Base-by-base conservation (phyloP, 2,329 filamentous ascomycete genomes). In the Microsporum ferrugineum region DNA sequence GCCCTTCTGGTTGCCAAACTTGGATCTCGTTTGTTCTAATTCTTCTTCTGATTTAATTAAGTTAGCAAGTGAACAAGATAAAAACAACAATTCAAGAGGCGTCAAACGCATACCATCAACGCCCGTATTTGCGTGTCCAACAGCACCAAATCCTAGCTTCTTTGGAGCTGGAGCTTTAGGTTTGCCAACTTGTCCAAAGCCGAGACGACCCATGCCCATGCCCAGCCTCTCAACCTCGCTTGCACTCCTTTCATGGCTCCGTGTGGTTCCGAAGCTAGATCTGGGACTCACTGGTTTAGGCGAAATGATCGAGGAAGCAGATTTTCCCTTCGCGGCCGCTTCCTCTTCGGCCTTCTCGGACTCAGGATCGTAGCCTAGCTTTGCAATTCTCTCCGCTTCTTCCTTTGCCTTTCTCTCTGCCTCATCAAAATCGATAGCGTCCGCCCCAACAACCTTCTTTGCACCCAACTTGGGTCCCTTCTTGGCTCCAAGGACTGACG, bases 321-420 rank as follows among this genome's bases (percentile, higher is more conserved):
- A 79, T 10, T 79, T 72, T 2, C 70, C 65, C 3, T 70, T 66
- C 60, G 73, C 73, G 5, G 73, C 62, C 12, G 60, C 62, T 8
- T 71, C 62, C 7, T 71, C 68, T 64, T 76, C 74, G 5, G 75
- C 82, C 67, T 82, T 82, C 74, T 95, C 92, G 23, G 90, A 91
- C 65, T 96, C 88, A 0, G 91, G 90, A 69, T 99, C 91, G 70
- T 99, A 99, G 43, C 94, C 94, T 27, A 99, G 80, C 77, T 95
- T 96, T 72, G 88, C 91, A 71, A 96, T 94, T 67, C 94, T 87
- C 75, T 97, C 94, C 2, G 91, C 94, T 75, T 99, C 94, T 75
- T 97, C 94, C 74, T 92, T 95, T 49, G 94, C 94, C 77, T 95
- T 96, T 75, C 89, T 90, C 80, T 99, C 94, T 2, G 91, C 94